Evolutionary conservation across 192 early-diverging fungal genomes (phyloP), one percentile per base, ranked within the genome.

Genomic region (Backusella luteola): DNA sequence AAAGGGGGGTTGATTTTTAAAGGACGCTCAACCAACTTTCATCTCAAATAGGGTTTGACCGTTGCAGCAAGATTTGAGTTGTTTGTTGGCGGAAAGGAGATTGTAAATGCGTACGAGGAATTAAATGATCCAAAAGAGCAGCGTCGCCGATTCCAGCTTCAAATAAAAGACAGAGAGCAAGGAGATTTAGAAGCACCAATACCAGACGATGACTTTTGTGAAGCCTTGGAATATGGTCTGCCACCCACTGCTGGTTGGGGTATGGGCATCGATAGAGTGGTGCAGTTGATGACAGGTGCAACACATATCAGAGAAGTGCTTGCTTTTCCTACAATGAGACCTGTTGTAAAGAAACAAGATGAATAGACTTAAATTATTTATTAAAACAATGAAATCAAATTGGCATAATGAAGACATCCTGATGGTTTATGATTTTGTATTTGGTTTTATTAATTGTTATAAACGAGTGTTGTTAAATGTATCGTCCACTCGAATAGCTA

Each of bases 171-270:
- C 70, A 83, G 89, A 68, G 83, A 90, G 29, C 67, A 76, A 32
- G 94, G 94, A 6, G 93, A 97, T 74, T 86, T 87, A 21, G 96
- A 97, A 76, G 93, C 93, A 3, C 93, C 91, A 56, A 77, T 84
- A 11, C 84, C 90, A 46, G 96, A 97, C 74, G 77, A 84, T 14
- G 90, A 85, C 4, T 97, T 94, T 76, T 91, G 89, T 72, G 83
- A 85, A 44, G 93, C 94, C 14, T 84, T 97, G 8, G 94, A 97
- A 73, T 93, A 90, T 74, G 96, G 91, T 1, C 80, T 97, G 21
- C 94, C 96, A 11, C 96, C 96, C 1, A 95, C 96, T 1, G 93
- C 88, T 21, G 96, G 96, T 19, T 97, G 94, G 94, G 96, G 96
- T 1, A 91, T 97, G 89, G 96, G 96, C 5, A 83, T 97, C 3